A percentile compares a stretch with the other conserved stretches of the same genome.
Conservation (phyloP, 208 protist genomes). For the Wallacemonas collosoma region DNA sequence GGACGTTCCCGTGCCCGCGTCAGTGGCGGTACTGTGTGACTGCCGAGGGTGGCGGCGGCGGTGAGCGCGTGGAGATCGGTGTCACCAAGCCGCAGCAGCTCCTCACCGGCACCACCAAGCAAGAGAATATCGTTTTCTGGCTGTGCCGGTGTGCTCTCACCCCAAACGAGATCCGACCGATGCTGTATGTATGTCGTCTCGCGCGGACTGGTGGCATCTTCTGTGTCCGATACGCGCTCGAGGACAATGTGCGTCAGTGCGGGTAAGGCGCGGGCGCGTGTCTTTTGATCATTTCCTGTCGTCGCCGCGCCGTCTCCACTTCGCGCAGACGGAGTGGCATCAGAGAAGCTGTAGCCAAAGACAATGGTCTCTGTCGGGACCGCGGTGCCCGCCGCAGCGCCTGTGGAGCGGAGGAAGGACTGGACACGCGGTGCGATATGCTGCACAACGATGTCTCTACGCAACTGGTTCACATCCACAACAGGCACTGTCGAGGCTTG, state of each 20-base stretch:
- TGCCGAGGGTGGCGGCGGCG: not conserved
- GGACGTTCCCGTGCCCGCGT: not conserved
- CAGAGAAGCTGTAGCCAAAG: not conserved
- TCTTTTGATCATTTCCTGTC: too few relatives aligned
- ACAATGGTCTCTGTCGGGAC: not conserved
- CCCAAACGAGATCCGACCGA: constrained; percentile 1
- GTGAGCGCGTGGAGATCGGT: not conserved
- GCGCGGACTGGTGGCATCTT: not conserved
- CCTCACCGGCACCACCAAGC: constrained; percentile 2
- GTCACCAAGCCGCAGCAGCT: constrained; percentile 11
- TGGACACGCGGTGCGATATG: constrained; percentile 7
- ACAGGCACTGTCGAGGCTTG: not conserved
- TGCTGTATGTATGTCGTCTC: not conserved
- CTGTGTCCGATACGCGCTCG: not conserved
- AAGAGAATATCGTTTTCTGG: constrained; percentile 2
- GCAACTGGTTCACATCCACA: not conserved
- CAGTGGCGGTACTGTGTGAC: not conserved
- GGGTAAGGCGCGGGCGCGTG: not conserved
- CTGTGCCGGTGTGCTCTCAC: not conserved
- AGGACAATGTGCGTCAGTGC: not conserved
- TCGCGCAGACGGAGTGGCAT: too few relatives aligned
- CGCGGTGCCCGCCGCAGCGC: not conserved
- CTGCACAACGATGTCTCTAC: not conserved
- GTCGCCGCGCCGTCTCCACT: too few relatives aligned
- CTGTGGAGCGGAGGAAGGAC: not conserved